Evolutionary conservation across 1,284 basidiomycete species (phyloP).

Genomic region (Tremellales sp.): DNA sequence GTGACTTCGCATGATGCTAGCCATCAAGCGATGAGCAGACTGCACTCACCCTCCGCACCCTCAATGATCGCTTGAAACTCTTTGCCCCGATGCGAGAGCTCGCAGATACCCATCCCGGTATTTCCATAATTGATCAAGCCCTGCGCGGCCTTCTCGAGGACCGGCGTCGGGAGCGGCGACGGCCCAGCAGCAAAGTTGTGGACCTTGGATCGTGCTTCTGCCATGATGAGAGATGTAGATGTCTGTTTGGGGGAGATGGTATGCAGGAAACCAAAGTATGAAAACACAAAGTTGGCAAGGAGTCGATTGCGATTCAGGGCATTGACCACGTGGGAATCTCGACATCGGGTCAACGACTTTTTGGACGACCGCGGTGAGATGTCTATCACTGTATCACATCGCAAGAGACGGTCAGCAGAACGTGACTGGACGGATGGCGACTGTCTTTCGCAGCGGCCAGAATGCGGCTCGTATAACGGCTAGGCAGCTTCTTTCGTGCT

Average conservation of each 20-base stretch:
- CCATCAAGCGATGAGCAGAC: not conserved
- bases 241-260: too few species aligned
- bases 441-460: too few species aligned
- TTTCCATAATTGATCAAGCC: constrained; percentile 77
- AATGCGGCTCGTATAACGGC: too few species aligned
- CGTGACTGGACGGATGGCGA: too few species aligned
- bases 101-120: constrained; percentile 88
- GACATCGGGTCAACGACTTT: too few species aligned
- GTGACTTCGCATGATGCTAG: not conserved
- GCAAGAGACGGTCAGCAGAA: too few species aligned
- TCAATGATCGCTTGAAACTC: constrained; percentile 73
- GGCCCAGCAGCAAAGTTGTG: constrained; percentile 92
- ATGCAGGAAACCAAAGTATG: not conserved
- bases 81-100: constrained; percentile 87
- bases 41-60: constrained; percentile 57
- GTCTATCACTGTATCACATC: too few species aligned
- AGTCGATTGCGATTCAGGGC: too few species aligned
- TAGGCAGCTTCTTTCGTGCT: too few species aligned
- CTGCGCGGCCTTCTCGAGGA: constrained; percentile 70
- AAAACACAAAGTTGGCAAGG: too few species aligned
- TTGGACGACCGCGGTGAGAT: too few species aligned
- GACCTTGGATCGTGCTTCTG: constrained; percentile 50
- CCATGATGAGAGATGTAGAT: constrained; percentile 5
- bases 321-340: too few species aligned
- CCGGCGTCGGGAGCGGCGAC: constrained; percentile 75